Percentiles rank a stretch among this genome's conserved stretches.
Evolutionary conservation across 139 green algal species (phyloP).

Genomic region (Deuterostichococcus epilithicus): DNA sequence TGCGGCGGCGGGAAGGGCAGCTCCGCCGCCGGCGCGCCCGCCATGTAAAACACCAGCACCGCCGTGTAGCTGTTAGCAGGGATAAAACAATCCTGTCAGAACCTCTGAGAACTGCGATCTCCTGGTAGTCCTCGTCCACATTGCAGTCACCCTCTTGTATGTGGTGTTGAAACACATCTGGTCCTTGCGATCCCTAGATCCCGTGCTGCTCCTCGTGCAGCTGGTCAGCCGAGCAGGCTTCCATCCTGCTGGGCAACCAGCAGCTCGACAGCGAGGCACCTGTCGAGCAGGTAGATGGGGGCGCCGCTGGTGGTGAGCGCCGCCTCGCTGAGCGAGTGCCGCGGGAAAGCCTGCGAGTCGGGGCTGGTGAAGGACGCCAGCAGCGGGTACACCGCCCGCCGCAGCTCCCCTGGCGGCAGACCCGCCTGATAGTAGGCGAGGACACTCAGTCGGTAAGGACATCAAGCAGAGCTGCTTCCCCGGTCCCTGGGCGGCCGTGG

Average conservation of each 20-base stretch:
- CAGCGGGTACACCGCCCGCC: constrained; percentile 73
- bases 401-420: constrained; percentile 69
- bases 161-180: too few species aligned
- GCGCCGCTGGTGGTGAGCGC: constrained; percentile 44
- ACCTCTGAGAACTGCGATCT: neutral
- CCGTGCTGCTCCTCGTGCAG: too few species aligned
- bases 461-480: too few species aligned
- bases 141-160: too few species aligned
- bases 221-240: too few species aligned
- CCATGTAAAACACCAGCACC: constrained; percentile 46
- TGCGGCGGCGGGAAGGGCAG: constrained; percentile 70
- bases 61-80: neutral
- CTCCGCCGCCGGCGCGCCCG: constrained; percentile 24
- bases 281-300: constrained; percentile 85
- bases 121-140: too few species aligned
- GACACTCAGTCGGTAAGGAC: too few species aligned
- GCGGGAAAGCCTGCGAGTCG: constrained; percentile 44
- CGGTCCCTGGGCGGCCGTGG: too few species aligned
- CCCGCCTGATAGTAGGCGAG: neutral
- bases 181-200: too few species aligned
- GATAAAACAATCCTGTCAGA: neutral
- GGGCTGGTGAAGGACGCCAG: constrained; percentile 52
- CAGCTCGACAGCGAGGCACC: constrained; percentile 68
- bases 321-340: constrained; percentile 63
- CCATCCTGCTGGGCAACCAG: too few species aligned